phyloP scores from a whole-genome alignment of 768 basidiomycete genomes.

The Boletus reticulatus region DNA sequence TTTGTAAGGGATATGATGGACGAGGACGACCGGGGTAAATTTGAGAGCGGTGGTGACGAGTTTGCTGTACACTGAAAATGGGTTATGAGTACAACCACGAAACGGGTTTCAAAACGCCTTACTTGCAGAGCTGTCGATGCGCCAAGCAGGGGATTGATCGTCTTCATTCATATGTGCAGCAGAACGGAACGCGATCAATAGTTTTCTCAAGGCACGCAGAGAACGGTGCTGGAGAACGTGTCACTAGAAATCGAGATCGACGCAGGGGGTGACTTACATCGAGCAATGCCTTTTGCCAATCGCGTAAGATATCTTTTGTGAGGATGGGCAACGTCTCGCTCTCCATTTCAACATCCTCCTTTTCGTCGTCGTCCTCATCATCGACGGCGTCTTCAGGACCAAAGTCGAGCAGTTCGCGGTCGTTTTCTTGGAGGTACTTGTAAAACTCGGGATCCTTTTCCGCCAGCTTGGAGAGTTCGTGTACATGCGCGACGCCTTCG shows the following conservation, averaged over 20 bases:
- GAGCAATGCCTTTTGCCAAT: conserved; percentile 88
- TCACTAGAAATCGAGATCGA: background rate
- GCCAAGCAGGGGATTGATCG: conserved; percentile 75
- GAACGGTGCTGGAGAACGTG: conserved; percentile 68
- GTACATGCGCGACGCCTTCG: conserved; percentile 70
- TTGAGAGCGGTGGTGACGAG: conserved; percentile 81
- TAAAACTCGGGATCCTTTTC: conserved; percentile 99
- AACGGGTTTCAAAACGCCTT: background rate
- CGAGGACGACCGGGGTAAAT: conserved; percentile 88
- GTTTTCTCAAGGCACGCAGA: conserved; percentile 74
- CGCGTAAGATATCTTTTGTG: conserved; percentile 65
- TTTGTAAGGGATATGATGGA: conserved; percentile 88
- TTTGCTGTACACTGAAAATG: conserved; percentile 82
- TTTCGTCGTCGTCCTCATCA: conserved; percentile 47
- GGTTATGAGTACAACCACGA: background rate
- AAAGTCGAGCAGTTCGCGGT: conserved; percentile 87
- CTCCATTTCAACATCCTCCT: conserved; percentile 40
- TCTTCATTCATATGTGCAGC: conserved; percentile 91
- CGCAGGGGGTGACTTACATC: conserved; percentile 48
- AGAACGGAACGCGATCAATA: conserved; percentile 87
- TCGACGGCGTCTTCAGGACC: conserved; percentile 46
- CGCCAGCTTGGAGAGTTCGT: conserved; percentile 83
- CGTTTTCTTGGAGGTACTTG: conserved; percentile 97
- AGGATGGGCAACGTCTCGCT: conserved; percentile 49
- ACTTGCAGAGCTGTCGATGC: conserved; percentile 71